phyloP scores from a whole-genome alignment of 805 yeast species.

The Candida insectalens region DNA sequence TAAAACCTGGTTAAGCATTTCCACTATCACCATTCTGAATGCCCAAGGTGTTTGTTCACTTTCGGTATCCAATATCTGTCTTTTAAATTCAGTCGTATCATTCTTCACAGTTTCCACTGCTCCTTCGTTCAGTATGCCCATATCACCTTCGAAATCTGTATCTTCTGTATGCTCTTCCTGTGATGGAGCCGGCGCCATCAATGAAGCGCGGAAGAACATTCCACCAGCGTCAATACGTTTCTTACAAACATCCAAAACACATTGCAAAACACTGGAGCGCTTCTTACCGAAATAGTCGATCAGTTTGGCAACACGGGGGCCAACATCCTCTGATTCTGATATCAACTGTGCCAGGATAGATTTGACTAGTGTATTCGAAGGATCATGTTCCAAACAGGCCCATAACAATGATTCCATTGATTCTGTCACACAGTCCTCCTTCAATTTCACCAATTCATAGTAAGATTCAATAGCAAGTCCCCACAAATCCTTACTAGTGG shows the following conservation, averaged over 20 bases:
- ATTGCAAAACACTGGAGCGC: slow-evolving; percentile 15
- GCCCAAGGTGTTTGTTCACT: slow-evolving; percentile 52
- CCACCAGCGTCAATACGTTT: slow-evolving; percentile 22
- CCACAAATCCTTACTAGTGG: slow-evolving; percentile 20
- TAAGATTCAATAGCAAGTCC: slow-evolving; percentile 19
- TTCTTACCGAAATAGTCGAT: slow-evolving; percentile 16
- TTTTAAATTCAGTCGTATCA: slow-evolving; percentile 1
- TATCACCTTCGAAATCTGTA: slow-evolving; percentile 2
- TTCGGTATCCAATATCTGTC: slow-evolving; percentile 22
- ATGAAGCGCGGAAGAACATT: slow-evolving; percentile 16
- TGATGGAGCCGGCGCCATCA: background rate
- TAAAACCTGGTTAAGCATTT: slow-evolving; percentile 34
- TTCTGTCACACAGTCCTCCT: slow-evolving; percentile 9
- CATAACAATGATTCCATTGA: slow-evolving; percentile 18
- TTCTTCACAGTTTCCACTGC: slow-evolving; percentile 1
- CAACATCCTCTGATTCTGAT: slow-evolving; percentile 6
- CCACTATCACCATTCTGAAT: slow-evolving; percentile 40
- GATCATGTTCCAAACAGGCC: slow-evolving; percentile 22
- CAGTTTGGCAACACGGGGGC: slow-evolving; percentile 14
- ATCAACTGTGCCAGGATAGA: slow-evolving; percentile 15
- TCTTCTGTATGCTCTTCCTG: slow-evolving; percentile 6
- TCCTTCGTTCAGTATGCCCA: slow-evolving; percentile 1
- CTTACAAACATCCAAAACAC: slow-evolving; percentile 16
- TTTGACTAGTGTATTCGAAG: slow-evolving; percentile 12
- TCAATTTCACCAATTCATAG: slow-evolving; percentile 21